These are phyloP conservation scores for Leucocoprinus sp. DNA, from an alignment of 768 basidiomycete species.

Conservation along the genomic window DNA sequence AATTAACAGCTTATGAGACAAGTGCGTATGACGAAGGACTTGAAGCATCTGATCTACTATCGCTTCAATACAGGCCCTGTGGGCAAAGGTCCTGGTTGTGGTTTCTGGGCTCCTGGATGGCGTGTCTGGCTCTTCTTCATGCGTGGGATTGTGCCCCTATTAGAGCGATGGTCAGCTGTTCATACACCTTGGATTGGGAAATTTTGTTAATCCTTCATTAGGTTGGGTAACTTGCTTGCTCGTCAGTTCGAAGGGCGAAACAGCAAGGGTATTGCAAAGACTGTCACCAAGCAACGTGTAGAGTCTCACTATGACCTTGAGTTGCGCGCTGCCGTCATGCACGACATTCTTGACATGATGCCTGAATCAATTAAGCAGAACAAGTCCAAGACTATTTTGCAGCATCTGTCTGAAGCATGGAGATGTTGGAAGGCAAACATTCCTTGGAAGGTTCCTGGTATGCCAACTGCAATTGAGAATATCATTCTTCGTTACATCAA, in stretches of 20 bases:
- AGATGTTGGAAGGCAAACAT: slow-evolving; percentile 96
- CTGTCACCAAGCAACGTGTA: slow-evolving; percentile 97
- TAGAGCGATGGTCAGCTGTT: slow-evolving; percentile 76
- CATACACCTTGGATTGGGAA: neutral
- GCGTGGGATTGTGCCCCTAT: slow-evolving; percentile 94
- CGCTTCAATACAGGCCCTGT: slow-evolving; percentile 99
- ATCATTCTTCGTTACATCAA: slow-evolving; percentile 99
- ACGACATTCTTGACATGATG: slow-evolving; percentile 99
- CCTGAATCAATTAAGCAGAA: slow-evolving; percentile 99
- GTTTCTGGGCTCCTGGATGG: slow-evolving; percentile 99
- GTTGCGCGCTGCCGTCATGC: slow-evolving; percentile 97
- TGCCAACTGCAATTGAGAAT: slow-evolving; percentile 99
- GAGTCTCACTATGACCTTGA: slow-evolving; percentile 99
- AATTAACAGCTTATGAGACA: slow-evolving; percentile 82
- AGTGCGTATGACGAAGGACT: slow-evolving; percentile 98
- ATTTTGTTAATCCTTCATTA: slow-evolving; percentile 15
- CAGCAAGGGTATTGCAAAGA: slow-evolving; percentile 93
- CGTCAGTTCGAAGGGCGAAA: slow-evolving; percentile 98
- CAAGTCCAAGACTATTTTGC: slow-evolving; percentile 98
- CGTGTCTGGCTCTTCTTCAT: slow-evolving; percentile 99
- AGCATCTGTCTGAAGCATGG: slow-evolving; percentile 98
- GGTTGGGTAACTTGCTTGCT: slow-evolving; percentile 92
- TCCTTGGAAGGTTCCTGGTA: slow-evolving; percentile 99
- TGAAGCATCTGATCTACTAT: slow-evolving; percentile 97
- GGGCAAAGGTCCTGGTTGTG: slow-evolving; percentile 97